Evolutionary conservation across 2,329 filamentous ascomycete genomes (phyloP).

Genomic region (Penicillium sp.): DNA sequence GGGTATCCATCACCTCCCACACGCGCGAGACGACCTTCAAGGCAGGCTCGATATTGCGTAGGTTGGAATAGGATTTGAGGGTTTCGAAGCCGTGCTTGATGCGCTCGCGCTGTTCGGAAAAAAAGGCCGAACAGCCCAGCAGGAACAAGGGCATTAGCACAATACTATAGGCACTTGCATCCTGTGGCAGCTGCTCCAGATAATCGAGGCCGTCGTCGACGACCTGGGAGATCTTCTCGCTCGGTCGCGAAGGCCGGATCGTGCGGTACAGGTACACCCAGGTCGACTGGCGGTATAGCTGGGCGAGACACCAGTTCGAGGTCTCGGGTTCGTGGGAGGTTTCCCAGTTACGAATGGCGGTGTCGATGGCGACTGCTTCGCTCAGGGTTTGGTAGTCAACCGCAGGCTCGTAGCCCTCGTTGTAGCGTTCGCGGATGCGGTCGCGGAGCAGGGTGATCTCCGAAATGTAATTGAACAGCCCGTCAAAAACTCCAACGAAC

Average conservation of each 20-base stretch:
- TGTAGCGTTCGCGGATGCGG: slow-evolving; percentile 69
- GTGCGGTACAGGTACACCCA: slow-evolving; percentile 67
- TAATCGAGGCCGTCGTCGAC: slow-evolving; percentile 62
- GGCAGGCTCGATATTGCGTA: slow-evolving; percentile 61
- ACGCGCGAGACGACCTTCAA: slow-evolving; percentile 58
- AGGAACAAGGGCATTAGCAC: slow-evolving; percentile 64
- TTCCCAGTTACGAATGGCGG: slow-evolving; percentile 72
- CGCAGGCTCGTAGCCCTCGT: slow-evolving; percentile 62
- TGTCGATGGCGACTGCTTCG: slow-evolving; percentile 74
- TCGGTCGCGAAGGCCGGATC: slow-evolving; percentile 58
- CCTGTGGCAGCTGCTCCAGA: slow-evolving; percentile 56
- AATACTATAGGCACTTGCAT: slow-evolving; percentile 59
- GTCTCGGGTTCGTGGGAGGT: slow-evolving; percentile 58
- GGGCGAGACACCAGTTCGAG: slow-evolving; percentile 58
- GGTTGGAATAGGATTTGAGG: slow-evolving; percentile 57
- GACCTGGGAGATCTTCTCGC: slow-evolving; percentile 57
- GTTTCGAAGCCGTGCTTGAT: slow-evolving; percentile 57
- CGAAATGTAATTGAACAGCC: slow-evolving; percentile 75
- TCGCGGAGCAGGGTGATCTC: slow-evolving; percentile 78
- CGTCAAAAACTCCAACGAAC: slow-evolving; percentile 81
- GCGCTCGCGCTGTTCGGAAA: slow-evolving; percentile 56
- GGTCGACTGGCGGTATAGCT: slow-evolving; percentile 63
- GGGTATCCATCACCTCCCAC: slow-evolving; percentile 62
- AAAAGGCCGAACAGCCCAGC: slow-evolving; percentile 63
- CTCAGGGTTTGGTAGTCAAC: slow-evolving; percentile 74